Evolutionary conservation across 2,329 filamentous ascomycete species (phyloP), one percentile per base, ranked within the genome.

Genomic region (Talaromyces pinophilus): DNA sequence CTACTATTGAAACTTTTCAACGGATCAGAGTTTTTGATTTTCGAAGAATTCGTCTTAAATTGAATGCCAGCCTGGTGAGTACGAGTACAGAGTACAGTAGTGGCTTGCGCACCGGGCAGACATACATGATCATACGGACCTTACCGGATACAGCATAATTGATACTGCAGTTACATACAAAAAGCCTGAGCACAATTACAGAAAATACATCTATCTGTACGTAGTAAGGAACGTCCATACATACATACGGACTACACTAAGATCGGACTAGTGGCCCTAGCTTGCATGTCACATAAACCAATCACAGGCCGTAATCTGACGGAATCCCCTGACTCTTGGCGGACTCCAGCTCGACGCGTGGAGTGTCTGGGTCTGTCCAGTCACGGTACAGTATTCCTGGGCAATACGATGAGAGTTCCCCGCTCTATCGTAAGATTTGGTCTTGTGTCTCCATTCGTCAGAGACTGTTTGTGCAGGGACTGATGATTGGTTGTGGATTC

Each of bases 271-370:
- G 59, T 19, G 15, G n/a, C 59, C 59, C 2, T 5, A 22, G n/a
- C 44, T 22, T 10, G 30, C 50, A 54, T 54, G 2, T 11, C 3
- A 1, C 1, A 7, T 0, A 5, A 22, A 25, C 61, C 61, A 63
- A 63, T 55, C 61, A 55, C 15, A 28, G 48, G 17, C 22, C 10
- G 6, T 33, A 38, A 2, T 15, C 22, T 1, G 25, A 8, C 13
- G 22, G 44, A 52, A 44, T 63, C 61, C 61, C 61, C 61, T 63
- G 61, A 55, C 48, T 54, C 61, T 63, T 63, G 61, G 61, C 61
- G 28, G 10, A 38, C 33, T 57, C 54, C 54, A 50, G 61, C 42
- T 55, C 61, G 61, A 63, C 61, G 61, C 61, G 48, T 55, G 35
- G 48, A 63, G 61, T 30, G 13, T 40, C 60, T 52, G 19, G 44